Base-by-base conservation (phyloP, 2,329 filamentous ascomycete species). In the Alternaria alternata region DNA sequence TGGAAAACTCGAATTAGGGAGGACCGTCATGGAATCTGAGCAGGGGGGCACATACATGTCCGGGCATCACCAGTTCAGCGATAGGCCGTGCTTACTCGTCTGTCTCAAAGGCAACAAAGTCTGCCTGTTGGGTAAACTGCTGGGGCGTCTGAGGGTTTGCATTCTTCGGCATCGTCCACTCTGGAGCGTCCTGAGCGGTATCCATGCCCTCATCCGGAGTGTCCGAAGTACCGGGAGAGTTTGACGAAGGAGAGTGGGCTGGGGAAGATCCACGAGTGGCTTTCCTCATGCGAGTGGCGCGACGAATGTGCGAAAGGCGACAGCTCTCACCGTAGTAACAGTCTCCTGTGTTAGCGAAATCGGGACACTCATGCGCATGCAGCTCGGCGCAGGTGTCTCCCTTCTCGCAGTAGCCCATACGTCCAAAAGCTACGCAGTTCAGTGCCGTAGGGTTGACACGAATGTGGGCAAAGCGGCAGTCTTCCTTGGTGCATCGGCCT, bases 281-380 rank as follows among this genome's bases (percentile, higher is more conserved):
- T 44, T 69, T 66, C 38, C 70, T 70, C 67, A 75, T 70, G 14
- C 72, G 66, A 52, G 67, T 67, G 12, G 73, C 74, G 44, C 71
- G 70, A 32, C 95, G 92, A 76, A 94, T 88, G 81, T 99, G 95
- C 61, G 89, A 91, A 55, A 97, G 86, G 76, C 90, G 91, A 83
- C 94, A 98, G 67, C 89, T 89, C 79, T 89, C 61, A 88, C 77
- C 87, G 88, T 77, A 88, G 89, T 49, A 59, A 87, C 95, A 99
- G 64, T 85, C 83, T 72, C 94, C 94, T 62, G 87, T 92, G 81
- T 97, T 96, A 85, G 92, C 92, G 83, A 96, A 97, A 78, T 96
- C 91, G 64, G 95, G 94, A 79, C 95, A 98, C 79, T 98, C 94
- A 80, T 91, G 90, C 59, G 94, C 90, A 82, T 99, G 95, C 62